Base-by-base conservation (phyloP, 225 moss, liverwort and hornwort species). In the Bryoerythrophyllum caledonicum region DNA sequence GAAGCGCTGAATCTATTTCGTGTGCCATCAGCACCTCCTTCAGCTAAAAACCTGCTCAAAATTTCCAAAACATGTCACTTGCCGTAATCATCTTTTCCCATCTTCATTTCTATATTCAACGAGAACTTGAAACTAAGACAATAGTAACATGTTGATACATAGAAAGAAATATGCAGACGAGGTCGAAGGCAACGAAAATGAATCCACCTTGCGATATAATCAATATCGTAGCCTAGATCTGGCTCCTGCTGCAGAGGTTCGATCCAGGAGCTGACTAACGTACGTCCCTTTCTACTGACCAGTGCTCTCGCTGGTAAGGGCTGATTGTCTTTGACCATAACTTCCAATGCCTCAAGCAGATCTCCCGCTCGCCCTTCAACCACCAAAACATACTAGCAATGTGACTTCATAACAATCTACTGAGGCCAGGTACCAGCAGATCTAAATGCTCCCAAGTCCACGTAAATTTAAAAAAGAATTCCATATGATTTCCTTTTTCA, bases 251-350 rank as follows among this genome's bases (percentile, higher is more conserved):
- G 90, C 72, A 99, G 77, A 38, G 97, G 97, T 70, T 99, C 97
- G 75, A 99, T 90, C 97, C 97, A 99, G 52, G 97, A 93, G 78
- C 93, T 99, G 49, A 99, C 92, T 67, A 99, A 48, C 49, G 94
- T 91, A 52, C 97, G 90, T 23, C 97, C 97, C 74, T 91, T 95
- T 77, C 70, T 87, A 80, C 91, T 99, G 34, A 95, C 76, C 52
- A 95, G 95, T 59, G 97, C 93, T 74, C 97, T 91, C 57, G 78
- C 28, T 72, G 91, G 88, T 74, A 95, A 81, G 17, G 83, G 76
- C 71, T 89, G 90, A 70, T 88, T 84, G 65, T 99, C 97, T 83
- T 76, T 88, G 27, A 91, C 83, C 97, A 99, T 95, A 4, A 79
- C 76, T 74, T 95, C 91, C 81, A 95, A 78, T 16, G 90, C 89